Conservation (phyloP, 1,284 basidiomycete species). For the Omphalotus olearius region DNA sequence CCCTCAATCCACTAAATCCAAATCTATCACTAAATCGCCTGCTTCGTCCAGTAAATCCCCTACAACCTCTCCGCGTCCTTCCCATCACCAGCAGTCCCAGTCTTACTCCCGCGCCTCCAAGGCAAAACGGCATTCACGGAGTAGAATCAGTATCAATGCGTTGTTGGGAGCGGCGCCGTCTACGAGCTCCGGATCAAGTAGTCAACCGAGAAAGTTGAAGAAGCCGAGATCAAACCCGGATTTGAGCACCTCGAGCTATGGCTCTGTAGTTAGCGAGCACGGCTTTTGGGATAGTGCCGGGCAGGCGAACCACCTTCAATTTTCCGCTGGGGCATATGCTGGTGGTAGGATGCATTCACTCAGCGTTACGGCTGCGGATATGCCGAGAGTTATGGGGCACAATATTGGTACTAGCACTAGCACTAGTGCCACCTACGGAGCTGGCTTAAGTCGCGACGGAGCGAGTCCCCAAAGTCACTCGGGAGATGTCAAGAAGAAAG, state of each 20-base stretch:
- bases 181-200: not conserved
- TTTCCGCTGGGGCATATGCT: not conserved
- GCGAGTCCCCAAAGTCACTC: no score
- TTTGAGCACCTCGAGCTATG: slow-evolving; percentile 3
- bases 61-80: not conserved
- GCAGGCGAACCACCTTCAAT: not conserved
- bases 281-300: not conserved
- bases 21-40: slow-evolving; percentile 8
- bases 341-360: slow-evolving; percentile 65
- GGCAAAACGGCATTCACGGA: slow-evolving; percentile 2
- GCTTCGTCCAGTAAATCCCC: not conserved
- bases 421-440: slow-evolving; percentile 13
- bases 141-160: slow-evolving; percentile 8
- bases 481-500: slow-evolving; percentile 18
- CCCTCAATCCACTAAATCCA: slow-evolving; percentile 2
- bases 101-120: slow-evolving; percentile 9
- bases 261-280: not conserved
- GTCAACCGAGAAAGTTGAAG: slow-evolving; percentile 7
- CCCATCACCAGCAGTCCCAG: slow-evolving; percentile 3
- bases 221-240: slow-evolving; percentile 16
- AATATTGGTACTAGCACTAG: slow-evolving; percentile 13
- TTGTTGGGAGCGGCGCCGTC: not conserved
- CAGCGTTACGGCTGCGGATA: slow-evolving; percentile 70
- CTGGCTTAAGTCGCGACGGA: no score
- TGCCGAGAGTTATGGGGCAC: slow-evolving; percentile 35